Base-by-base conservation (phyloP, 441 rosid genomes). In the Omphalea diandra region DNA sequence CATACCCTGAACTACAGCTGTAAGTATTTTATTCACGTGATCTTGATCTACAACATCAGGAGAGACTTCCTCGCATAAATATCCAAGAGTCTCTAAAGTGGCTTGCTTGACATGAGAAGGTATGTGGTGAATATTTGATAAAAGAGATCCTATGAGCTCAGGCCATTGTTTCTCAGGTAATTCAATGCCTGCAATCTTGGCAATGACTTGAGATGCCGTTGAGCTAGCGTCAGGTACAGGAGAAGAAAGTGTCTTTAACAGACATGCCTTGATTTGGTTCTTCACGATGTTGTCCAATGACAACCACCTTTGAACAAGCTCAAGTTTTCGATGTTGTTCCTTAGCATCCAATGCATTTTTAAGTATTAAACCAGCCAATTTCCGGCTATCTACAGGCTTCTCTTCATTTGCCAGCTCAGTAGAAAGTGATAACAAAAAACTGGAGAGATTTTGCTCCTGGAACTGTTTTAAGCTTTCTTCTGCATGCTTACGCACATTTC, bases 401-500 rank as follows among this genome's bases (percentile, higher is more conserved):
- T 84, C 87, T 9, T 84, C 82, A 80, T 80, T 82, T 10, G 84
- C 81, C 44, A 84, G 74, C 71, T 84, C 87, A 11, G 76, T 76
- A 10, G 87, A 76, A 6, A 84, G 77, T 9, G 85, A 84, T 15
- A 84, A 53, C 57, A 84, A 73, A 65, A 84, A 84, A 64, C 81
- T 22, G 2, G 87, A 83, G 20, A 84, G 83, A 38, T 80, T 82
- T 57, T 80, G 82, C 75, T 86, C 93, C 75, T 86, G 87, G 58
- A 87, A 87, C 75, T 80, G 93, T 53, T 84, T 91, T 68, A 86
- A 75, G 79, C 80, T 87, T 27, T 86, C 91, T 70, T 90, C 96
- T 11, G 87, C 87, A 60, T 82, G 83, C 63, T 82, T 80, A n/a
- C 83, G 84, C 38, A 82, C 80, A 69, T 77, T 77, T 31, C 84